Evolutionary conservation across 148 eudicot species (phyloP), one percentile per base, ranked within the genome.

Genomic region (Rhododendron ferrugineum): DNA sequence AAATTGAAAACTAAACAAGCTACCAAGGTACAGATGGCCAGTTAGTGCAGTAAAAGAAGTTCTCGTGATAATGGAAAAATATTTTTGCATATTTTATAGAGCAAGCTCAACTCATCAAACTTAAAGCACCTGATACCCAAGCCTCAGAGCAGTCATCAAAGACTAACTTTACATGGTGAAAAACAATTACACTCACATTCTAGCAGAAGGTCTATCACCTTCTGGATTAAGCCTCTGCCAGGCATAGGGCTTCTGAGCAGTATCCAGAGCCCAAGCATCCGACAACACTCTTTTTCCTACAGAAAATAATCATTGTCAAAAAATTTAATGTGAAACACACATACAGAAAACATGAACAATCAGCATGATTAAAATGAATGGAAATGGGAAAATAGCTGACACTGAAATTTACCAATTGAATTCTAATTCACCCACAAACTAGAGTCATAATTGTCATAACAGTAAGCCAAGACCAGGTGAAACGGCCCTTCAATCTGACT

Each of bases 141-240:
- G 28, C 36, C 36, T 30, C 64, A 62, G 14, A 82, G 54, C 36
- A 82, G 54, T 82, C 84, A 42, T 52, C 75, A 42, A 83, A 6
- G 8, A 26, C n/a, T 47, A 83, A 36, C 40, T 82, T 82, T 82
- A 58, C 40, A 83, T 10, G 49, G 37, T 16, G 23, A 68, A 66
- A 87, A 20, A 60, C 62, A 87, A 56, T 62, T 83, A 81, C 52
- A 95, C 99, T 95, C 93, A 97, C 99, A 97, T 95, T 93, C 99
- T 92, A 86, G 98, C 99, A 84, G 96, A 94, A 85, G 99, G 99
- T 91, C 91, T 95, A 89, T 95, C 98, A 87, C 99, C 99, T 86
- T 94, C 98, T 47, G 99, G 98, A 87, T 90, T 93, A 83, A 97
- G 95, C 93, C 88, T 91, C 89, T 91, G 91, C 99, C 99, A 95